A percentile compares a stretch with the other conserved stretches of the same genome.
Evolutionary conservation across 2,329 filamentous ascomycete species (phyloP).

Genomic region (Nemania serpens): DNA sequence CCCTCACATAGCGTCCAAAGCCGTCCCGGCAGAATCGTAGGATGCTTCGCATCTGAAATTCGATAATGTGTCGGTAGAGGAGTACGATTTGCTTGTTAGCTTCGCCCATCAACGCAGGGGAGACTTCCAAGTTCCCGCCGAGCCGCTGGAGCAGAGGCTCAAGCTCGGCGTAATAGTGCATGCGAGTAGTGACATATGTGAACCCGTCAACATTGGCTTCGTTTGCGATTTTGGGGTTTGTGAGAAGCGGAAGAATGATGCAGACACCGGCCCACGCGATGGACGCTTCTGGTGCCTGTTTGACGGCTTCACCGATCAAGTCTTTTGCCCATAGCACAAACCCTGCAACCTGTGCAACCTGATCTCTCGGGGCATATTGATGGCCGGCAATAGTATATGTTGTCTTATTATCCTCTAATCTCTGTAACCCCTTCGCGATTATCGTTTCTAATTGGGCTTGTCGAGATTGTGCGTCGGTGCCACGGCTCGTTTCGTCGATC

Average conservation of each 20-base stretch:
- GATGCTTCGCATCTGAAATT: slow-evolving; percentile 44
- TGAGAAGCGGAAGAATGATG: slow-evolving; percentile 44
- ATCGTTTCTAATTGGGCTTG: slow-evolving; percentile 4
- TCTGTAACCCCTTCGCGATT: slow-evolving; percentile 2
- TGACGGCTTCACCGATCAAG: slow-evolving; percentile 37
- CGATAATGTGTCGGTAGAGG: slow-evolving; percentile 43
- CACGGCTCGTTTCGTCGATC: background rate
- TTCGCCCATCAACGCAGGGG: slow-evolving; percentile 24
- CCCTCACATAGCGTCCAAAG: slow-evolving; percentile 17
- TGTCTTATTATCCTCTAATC: slow-evolving; percentile 19
- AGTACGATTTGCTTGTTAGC: slow-evolving; percentile 28
- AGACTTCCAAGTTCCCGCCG: background rate
- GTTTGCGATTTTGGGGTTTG: slow-evolving; percentile 36
- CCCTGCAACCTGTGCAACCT: slow-evolving; percentile 31
- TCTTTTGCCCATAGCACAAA: slow-evolving; percentile 33
- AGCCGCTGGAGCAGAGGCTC: slow-evolving; percentile 34
- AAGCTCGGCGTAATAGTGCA: slow-evolving; percentile 42
- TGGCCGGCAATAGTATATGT: slow-evolving; percentile 18
- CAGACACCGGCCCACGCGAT: slow-evolving; percentile 44
- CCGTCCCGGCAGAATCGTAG: slow-evolving; percentile 39
- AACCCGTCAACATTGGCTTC: slow-evolving; percentile 43
- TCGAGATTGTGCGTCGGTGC: background rate
- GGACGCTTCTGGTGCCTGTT: slow-evolving; percentile 40
- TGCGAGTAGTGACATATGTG: slow-evolving; percentile 41
- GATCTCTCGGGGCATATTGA: slow-evolving; percentile 23